phyloP scores from a whole-genome alignment of 2,329 filamentous ascomycete species.

The Diaporthe aspalathi region DNA sequence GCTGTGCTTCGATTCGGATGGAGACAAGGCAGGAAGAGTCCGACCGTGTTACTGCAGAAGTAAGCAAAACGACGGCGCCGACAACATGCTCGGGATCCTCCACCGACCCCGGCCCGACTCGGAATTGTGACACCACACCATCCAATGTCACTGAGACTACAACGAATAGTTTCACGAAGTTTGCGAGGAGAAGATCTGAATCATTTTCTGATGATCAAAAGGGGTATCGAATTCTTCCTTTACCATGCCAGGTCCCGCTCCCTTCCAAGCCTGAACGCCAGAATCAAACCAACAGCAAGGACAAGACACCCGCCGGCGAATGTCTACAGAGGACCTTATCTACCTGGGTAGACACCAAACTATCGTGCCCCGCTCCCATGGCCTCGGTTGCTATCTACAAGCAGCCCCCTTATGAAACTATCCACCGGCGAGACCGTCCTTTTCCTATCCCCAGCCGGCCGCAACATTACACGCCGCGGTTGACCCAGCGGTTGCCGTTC shows the following conservation, averaged over 20 bases:
- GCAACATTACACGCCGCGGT: background rate
- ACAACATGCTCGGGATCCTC: no score
- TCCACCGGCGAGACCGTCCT: background rate
- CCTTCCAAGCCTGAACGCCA: constrained; percentile 2
- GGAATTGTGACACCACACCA: no score
- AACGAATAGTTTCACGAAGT: background rate
- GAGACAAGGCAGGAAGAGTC: no score
- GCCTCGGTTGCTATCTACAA: constrained; percentile 10
- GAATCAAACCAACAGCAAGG: background rate
- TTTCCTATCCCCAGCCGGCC: no score
- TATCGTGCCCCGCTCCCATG: background rate
- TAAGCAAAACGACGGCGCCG: no score
- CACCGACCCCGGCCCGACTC: no score
- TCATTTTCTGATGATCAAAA: background rate
- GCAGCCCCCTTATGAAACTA: constrained; percentile 2
- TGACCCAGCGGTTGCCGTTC: background rate
- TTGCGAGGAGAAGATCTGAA: background rate
- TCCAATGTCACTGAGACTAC: background rate
- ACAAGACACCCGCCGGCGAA: constrained; percentile 14
- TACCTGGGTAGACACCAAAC: constrained; percentile 2
- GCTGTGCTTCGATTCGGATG: background rate
- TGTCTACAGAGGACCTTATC: constrained; percentile 3
- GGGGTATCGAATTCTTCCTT: constrained; percentile 24
- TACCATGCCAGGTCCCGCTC: background rate
- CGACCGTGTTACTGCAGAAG: no score